Evolutionary conservation across 2,329 filamentous ascomycete species (phyloP).

Genomic region (Cercospora brassicicola): DNA sequence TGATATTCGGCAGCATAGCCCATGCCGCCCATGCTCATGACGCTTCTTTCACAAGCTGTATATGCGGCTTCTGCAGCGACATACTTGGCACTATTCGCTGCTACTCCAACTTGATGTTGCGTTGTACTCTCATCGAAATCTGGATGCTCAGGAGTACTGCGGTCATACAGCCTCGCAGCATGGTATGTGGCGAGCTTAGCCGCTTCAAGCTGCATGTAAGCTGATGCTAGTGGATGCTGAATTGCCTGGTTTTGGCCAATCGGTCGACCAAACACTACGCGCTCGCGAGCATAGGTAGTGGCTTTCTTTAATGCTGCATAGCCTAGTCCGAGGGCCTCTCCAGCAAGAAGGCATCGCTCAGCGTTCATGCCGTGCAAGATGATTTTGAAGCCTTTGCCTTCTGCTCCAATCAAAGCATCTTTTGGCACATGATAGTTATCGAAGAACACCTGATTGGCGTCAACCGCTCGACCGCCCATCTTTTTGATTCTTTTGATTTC

Average conservation of each 20-base stretch:
- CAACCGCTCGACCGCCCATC: constrained; percentile 80
- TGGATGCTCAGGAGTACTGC: constrained; percentile 38
- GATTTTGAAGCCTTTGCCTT: constrained; percentile 76
- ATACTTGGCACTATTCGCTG: constrained; percentile 60
- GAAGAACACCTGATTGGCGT: constrained; percentile 87
- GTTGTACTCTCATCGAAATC: constrained; percentile 42
- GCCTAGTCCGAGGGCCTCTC: constrained; percentile 76
- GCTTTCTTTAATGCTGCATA: constrained; percentile 60
- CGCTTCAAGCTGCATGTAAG: constrained; percentile 62
- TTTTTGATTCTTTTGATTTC: constrained; percentile 74
- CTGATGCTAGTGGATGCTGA: constrained; percentile 58
- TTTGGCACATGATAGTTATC: constrained; percentile 70
- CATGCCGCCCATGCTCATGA: constrained; percentile 62
- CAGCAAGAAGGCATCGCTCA: constrained; percentile 57
- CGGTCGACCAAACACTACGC: constrained; percentile 56
- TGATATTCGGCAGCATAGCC: constrained; percentile 64
- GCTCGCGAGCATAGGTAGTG: constrained; percentile 49
- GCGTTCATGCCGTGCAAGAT: constrained; percentile 53
- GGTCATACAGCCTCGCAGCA: constrained; percentile 59
- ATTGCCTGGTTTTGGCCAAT: constrained; percentile 63
- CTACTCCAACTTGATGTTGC: constrained; percentile 53
- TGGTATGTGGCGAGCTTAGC: constrained; percentile 63
- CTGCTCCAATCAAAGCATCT: constrained; percentile 65
- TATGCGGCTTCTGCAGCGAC: constrained; percentile 63
- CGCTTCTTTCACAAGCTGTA: constrained; percentile 59